A percentile compares a stretch with the other conserved stretches of the same genome.
phyloP scores from a whole-genome alignment of 768 basidiomycete genomes.

The Naematelia aurantialba region DNA sequence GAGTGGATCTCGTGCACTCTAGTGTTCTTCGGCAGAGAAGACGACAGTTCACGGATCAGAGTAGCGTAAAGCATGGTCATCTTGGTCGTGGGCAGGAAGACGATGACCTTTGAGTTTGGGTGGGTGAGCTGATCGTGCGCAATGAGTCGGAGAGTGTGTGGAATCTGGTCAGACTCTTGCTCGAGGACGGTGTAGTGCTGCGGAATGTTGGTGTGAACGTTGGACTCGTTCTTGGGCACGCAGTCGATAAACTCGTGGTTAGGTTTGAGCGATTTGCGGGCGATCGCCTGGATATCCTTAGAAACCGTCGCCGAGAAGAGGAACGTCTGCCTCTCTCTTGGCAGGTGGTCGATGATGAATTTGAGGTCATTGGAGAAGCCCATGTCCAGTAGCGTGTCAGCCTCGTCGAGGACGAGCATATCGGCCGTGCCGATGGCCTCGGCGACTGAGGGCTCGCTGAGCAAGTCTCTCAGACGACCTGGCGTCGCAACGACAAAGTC shows the following conservation, averaged over 20 bases:
- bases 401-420: slow-evolving; percentile 82
- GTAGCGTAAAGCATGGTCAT: slow-evolving; percentile 71
- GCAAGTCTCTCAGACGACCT: slow-evolving; percentile 74
- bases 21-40: slow-evolving; percentile 59
- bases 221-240: slow-evolving; percentile 60
- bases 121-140: slow-evolving; percentile 80
- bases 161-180: slow-evolving; percentile 64
- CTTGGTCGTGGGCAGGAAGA: slow-evolving; percentile 83
- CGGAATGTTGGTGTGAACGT: slow-evolving; percentile 66
- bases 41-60: slow-evolving; percentile 58
- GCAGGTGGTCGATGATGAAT: slow-evolving; percentile 64
- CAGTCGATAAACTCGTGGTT: slow-evolving; percentile 72
- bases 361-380: slow-evolving; percentile 86
- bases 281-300: slow-evolving; percentile 65
- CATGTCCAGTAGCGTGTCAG: slow-evolving; percentile 85
- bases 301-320: slow-evolving; percentile 87
- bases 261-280: slow-evolving; percentile 59
- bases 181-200: slow-evolving; percentile 79
- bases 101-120: slow-evolving; percentile 66
- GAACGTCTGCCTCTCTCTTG: slow-evolving; percentile 76
- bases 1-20: slow-evolving; percentile 78
- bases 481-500: slow-evolving; percentile 88
- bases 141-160: slow-evolving; percentile 72
- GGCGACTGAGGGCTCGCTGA: slow-evolving; percentile 61
- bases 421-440: slow-evolving; percentile 59